Evolutionary conservation across 208 protist genomes (phyloP), one percentile per base, ranked within the genome.

Genomic region (Acanthamoeba sp.): DNA sequence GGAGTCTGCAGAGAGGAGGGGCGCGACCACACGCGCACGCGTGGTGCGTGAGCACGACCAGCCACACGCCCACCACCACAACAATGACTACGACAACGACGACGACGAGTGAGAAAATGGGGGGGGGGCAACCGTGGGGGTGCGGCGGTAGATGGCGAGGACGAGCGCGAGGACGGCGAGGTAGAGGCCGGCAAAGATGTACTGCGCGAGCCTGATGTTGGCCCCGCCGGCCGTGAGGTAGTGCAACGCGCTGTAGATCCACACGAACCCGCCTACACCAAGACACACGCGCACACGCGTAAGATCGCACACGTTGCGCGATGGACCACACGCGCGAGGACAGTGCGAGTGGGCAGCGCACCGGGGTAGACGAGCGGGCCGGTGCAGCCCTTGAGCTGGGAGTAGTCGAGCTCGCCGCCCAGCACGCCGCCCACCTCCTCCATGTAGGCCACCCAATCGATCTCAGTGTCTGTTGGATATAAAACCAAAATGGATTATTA

Each of bases 371-470:
- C 98, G 18, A 98, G 96, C 36, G 98, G 98, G 14, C 98, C 98
- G 20, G 98, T 98, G 57, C 92, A 93, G 16, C 97, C 98, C 32
- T 95, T 48, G 6, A 98, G 57, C 50, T 96, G 64, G 1, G 85
- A 91, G 92, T 98, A 98, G 89, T 98, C 96, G 6, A 52, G 76
- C 36, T 98, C 94, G 40, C 97, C 97, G 0, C 96, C 42, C 18
- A 97, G 38, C 10, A 76, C 84, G 14, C 95, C 80, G 40, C 94
- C 91, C 32, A 98, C 97, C 91, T 98, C 96, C 71, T 98, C 64
- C 97, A 98, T 98, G 94, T 98, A 98, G 4, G 98, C 97, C 14
- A 66, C 80, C 98, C 98, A 98, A 89, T 98, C 98, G 88, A 98
- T 98, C 88, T 98, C 97, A 14, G 98, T 98, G 93, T 98, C 82